These are phyloP conservation scores for Aspergillus kassunensis DNA, from an alignment of 495 filamentous ascomycete genomes.

Conservation along the genomic window DNA sequence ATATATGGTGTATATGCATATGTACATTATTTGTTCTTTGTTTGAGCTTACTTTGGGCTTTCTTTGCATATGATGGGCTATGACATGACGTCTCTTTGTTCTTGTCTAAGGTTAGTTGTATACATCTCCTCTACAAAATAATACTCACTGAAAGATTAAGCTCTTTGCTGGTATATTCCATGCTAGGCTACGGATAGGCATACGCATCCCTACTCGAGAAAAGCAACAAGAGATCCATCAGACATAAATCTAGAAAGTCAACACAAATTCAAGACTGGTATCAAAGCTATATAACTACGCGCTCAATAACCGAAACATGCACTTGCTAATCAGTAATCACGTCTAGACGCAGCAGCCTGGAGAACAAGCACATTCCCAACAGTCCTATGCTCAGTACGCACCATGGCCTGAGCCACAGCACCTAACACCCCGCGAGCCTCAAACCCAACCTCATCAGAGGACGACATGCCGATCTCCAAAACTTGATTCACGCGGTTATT, in stretches of 20 bases:
- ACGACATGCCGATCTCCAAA: constrained; percentile 1
- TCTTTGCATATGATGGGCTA: not conserved
- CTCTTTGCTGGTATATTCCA: not conserved
- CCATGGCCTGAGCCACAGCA: constrained; percentile 58
- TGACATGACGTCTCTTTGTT: not conserved
- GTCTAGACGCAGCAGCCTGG: constrained; percentile 46
- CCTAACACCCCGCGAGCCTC: constrained; percentile 65
- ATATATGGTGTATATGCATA: not conserved
- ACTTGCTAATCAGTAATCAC: no score
- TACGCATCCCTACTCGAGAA: no score
- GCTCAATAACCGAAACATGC: no score
- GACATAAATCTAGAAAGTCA: no score
- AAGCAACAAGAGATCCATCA: no score
- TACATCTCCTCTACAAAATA: not conserved
- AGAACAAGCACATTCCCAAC: constrained; percentile 76
- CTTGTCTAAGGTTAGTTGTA: not conserved
- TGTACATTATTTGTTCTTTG: not conserved
- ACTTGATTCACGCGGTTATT: constrained; percentile 19
- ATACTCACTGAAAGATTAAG: no score
- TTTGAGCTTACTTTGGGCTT: not conserved
- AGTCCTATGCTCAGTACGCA: constrained; percentile 50
- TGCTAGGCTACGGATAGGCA: no score
- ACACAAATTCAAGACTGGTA: no score
- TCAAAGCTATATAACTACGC: no score
- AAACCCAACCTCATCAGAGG: constrained; percentile 27